Conservation (phyloP, 345 rosid genomes). For the Pugionium dolabratum region DNA sequence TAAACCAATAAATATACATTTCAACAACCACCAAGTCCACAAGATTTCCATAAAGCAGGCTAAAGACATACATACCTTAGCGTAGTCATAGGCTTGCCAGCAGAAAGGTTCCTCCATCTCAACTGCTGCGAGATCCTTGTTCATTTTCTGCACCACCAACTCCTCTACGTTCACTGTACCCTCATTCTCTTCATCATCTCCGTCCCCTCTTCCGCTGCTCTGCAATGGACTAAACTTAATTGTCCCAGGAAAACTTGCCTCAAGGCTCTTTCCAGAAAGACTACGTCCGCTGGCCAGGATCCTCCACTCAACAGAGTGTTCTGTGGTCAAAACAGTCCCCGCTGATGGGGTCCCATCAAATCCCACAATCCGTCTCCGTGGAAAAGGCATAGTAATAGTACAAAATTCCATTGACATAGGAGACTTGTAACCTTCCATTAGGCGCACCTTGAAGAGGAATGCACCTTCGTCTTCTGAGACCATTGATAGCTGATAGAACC, state of each 20-base stretch:
- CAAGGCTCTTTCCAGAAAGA: conserved; percentile 72
- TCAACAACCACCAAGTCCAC: neutral
- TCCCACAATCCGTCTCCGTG: conserved; percentile 70
- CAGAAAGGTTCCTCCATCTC: conserved; percentile 94
- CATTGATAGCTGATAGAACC: conserved; percentile 95
- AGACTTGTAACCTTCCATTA: conserved; percentile 86
- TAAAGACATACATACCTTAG: conserved; percentile 53
- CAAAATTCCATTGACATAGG: conserved; percentile 89
- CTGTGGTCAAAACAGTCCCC: conserved; percentile 76
- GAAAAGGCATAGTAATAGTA: conserved; percentile 89
- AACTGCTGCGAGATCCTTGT: conserved; percentile 75
- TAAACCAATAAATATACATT: conserved; percentile 1
- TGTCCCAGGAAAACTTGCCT: conserved; percentile 92
- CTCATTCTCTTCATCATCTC: conserved; percentile 79
- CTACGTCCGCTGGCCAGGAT: conserved; percentile 70
- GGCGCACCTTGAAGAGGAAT: conserved; percentile 73
- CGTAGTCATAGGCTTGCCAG: conserved; percentile 93
- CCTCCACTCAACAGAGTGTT: conserved; percentile 92
- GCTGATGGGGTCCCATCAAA: conserved; percentile 89
- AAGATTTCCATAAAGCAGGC: conserved; percentile 15
- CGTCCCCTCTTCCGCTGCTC: conserved; percentile 47
- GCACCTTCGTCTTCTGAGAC: conserved; percentile 98
- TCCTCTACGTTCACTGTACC: conserved; percentile 71
- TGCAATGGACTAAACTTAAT: conserved; percentile 86
- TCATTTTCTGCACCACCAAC: conserved; percentile 78